Percentiles rank a stretch among this genome's conserved stretches.
Conservation (phyloP, 129 eudicot genomes). For the Ambrosia artemisiifolia region DNA sequence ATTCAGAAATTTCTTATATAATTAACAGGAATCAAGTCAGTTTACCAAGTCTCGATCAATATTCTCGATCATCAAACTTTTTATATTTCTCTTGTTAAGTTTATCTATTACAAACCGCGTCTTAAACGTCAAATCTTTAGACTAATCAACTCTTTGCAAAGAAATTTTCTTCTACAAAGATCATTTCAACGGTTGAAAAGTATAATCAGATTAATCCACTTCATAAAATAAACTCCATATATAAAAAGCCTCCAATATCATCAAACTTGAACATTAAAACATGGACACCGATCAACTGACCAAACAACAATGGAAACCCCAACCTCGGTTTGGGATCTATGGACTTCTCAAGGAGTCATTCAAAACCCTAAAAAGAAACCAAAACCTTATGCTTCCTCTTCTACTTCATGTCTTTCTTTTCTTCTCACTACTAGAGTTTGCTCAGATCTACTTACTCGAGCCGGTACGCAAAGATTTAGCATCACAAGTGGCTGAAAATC, state of each 20-base stretch:
- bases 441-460: constrained; percentile 16
- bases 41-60: background rate
- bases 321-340: constrained; percentile 17
- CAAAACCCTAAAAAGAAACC: constrained; percentile 20
- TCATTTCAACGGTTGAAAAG: background rate
- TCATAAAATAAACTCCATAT: constrained; percentile 1
- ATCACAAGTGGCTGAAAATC: constrained; percentile 4
- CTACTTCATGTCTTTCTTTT: constrained; percentile 28
- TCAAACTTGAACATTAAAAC: constrained; percentile 3
- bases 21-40: constrained; percentile 8
- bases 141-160: background rate
- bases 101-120: constrained; percentile 8
- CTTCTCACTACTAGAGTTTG: constrained; percentile 21
- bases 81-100: background rate
- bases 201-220: background rate
- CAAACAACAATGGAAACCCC: constrained; percentile 13
- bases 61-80: background rate
- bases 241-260: background rate
- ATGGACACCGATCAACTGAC: background rate
- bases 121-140: background rate
- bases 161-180: background rate
- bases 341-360: constrained; percentile 23
- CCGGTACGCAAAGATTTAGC: background rate
- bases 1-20: too few relatives aligned
- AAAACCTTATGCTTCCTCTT: constrained; percentile 6